Base-by-base conservation (phyloP, 2,329 filamentous ascomycete species). In the Fusarium armeniacum region DNA sequence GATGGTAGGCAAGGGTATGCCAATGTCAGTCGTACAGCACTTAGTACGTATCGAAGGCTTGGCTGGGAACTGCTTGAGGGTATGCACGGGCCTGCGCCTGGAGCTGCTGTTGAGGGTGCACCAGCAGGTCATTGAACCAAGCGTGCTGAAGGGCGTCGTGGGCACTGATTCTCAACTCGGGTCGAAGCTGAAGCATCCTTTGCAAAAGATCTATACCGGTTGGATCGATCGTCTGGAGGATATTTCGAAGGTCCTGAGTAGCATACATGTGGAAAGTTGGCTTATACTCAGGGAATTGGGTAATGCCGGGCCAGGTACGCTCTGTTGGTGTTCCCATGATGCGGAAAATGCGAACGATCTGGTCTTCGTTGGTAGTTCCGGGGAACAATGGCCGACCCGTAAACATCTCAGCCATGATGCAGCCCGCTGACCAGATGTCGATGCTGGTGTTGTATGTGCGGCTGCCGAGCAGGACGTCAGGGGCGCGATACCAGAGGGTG, bases 391-490 rank as follows among this genome's bases (percentile, higher is more conserved):
- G 96, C 20, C 96, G 89, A 6, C 96, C 96, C 0, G 95, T 98
- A 81, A 97, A 98, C 94, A 99, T 98, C 82, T 99, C 96, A 12
- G 96, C 96, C 96, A 99, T 98, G 84, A 99, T 99, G 81, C 96
- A 99, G 59, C 96, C 96, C 9, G 96, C 96, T 9, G 93, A 97
- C 96, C 96, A 99, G 78, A 99, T 98, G 77, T 99, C 96, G 79
- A 99, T 98, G 82, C 93, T 97, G n/a, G 96, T 99, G 82, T 97
- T 99, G 84, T 99, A 99, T 24, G 96, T 98, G 71, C 96, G 86
- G 75, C 92, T 96, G 54, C 96, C 96, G 46, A 99, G 87, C 53
- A 99, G 87, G 47, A 99, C 96, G 76, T 99, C 96, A 1, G 96
- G 96, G 1, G 96, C 96, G 44, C 96, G 92, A 80, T 99, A 99